Conservation (phyloP, 805 yeast genomes). For the Starmera dryadoides region DNA sequence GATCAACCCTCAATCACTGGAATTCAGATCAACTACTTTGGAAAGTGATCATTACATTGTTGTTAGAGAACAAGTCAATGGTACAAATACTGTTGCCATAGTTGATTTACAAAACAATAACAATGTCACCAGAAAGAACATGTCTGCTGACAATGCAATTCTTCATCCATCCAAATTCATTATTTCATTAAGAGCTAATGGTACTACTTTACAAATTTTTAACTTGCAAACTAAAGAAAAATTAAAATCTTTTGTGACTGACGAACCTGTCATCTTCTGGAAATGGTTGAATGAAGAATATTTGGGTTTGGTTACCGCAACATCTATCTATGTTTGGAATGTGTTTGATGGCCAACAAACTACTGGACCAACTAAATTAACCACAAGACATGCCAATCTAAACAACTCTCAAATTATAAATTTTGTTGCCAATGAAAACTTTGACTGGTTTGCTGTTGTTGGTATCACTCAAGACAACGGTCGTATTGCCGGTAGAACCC, state of each 20-base stretch:
- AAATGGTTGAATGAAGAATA: conserved; percentile 73
- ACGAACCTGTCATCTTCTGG: conserved; percentile 92
- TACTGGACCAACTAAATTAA: conserved; percentile 71
- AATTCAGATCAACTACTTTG: conserved; percentile 88
- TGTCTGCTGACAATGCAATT: conserved; percentile 96
- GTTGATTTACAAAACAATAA: conserved; percentile 77
- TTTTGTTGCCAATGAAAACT: conserved; percentile 70
- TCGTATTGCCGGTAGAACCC: conserved; percentile 93
- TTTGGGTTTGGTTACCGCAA: conserved; percentile 80
- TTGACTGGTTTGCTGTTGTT: conserved; percentile 90
- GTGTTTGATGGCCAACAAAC: conserved; percentile 73
- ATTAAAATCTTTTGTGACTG: conserved; percentile 77
- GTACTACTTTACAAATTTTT: conserved; percentile 92
- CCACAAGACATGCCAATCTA: conserved; percentile 78
- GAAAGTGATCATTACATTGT: conserved; percentile 91
- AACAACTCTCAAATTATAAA: conserved; percentile 84
- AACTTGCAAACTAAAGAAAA: conserved; percentile 83
- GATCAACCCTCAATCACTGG: conserved; percentile 76
- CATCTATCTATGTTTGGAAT: conserved; percentile 72
- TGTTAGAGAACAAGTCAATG: conserved; percentile 52
- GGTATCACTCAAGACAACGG: conserved; percentile 95
- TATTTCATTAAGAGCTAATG: conserved; percentile 91
- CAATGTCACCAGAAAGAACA: conserved; percentile 78
- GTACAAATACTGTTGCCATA: conserved; percentile 89
- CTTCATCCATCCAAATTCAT: conserved; percentile 89